A percentile compares a stretch with the other conserved stretches of the same genome.
These are phyloP conservation scores for Quercus bicolor DNA, from an alignment of 306 rosid genomes.

Conservation along the genomic window DNA sequence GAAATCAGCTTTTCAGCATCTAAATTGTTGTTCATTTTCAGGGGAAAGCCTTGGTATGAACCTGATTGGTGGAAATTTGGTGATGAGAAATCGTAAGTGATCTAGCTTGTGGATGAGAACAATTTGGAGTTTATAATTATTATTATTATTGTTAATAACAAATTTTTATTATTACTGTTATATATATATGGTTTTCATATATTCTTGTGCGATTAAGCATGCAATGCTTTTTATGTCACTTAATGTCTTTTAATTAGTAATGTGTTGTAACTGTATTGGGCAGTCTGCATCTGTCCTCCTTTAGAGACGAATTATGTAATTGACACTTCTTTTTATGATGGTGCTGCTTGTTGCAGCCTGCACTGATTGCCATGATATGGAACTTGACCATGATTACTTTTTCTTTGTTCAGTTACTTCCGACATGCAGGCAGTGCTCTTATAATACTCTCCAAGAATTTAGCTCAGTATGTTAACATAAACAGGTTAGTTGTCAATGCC, in stretches of 20 bases:
- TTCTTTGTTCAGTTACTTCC: slow-evolving; percentile 72
- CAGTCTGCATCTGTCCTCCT: neutral
- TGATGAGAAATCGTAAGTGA: slow-evolving; percentile 90
- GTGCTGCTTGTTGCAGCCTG: slow-evolving; percentile 4
- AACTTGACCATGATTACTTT: slow-evolving; percentile 4
- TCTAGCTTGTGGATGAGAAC: slow-evolving; percentile 15
- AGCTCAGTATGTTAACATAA: slow-evolving; percentile 76
- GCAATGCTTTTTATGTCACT: neutral
- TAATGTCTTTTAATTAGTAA: neutral
- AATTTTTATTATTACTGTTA: neutral
- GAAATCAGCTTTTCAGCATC: slow-evolving; percentile 15
- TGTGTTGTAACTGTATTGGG: neutral
- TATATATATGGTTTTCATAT: neutral
- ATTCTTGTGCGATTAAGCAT: neutral
- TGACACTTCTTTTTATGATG: neutral
- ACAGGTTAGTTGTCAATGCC: slow-evolving; percentile 64
- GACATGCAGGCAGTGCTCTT: slow-evolving; percentile 83
- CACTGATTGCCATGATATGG: neutral
- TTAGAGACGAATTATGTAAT: neutral
- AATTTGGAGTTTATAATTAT: neutral
- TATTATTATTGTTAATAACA: neutral
- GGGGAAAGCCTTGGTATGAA: slow-evolving; percentile 94
- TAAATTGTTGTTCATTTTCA: slow-evolving; percentile 34
- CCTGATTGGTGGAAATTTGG: slow-evolving; percentile 99
- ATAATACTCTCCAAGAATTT: slow-evolving; percentile 84